These are phyloP conservation scores for Niveomyces coronatus DNA, from an alignment of 2,329 filamentous ascomycete genomes.

Conservation along the genomic window DNA sequence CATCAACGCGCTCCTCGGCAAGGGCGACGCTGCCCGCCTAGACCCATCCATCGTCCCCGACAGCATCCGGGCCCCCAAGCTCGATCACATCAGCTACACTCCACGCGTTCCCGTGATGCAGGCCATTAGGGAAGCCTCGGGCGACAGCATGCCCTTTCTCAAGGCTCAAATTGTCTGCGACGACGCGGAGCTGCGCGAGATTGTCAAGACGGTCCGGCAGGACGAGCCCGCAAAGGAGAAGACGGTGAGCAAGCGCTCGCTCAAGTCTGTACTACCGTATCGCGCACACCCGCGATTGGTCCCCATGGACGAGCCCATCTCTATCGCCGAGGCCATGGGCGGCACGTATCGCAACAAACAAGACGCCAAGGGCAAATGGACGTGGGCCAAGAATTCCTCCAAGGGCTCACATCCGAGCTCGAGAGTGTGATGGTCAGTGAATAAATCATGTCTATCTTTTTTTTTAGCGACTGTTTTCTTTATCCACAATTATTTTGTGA, in stretches of 20 bases:
- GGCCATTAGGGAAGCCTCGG: constrained; percentile 41
- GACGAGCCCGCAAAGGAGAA: constrained; percentile 17
- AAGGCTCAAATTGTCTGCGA: constrained; percentile 72
- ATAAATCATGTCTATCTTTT: background rate
- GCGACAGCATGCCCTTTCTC: constrained; percentile 52
- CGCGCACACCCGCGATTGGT: constrained; percentile 22
- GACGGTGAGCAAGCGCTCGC: constrained; percentile 15
- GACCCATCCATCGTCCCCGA: constrained; percentile 54
- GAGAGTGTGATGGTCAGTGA: constrained; percentile 14
- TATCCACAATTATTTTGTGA: background rate
- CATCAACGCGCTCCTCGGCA: constrained; percentile 66
- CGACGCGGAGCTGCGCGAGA: constrained; percentile 62
- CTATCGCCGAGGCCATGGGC: constrained; percentile 24
- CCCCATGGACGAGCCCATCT: constrained; percentile 26
- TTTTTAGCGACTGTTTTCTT: background rate
- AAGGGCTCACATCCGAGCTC: constrained; percentile 18
- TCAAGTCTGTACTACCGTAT: constrained; percentile 27
- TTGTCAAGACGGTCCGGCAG: constrained; percentile 52
- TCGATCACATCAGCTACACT: constrained; percentile 56
- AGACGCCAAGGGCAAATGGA: constrained; percentile 17
- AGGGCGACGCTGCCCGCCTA: constrained; percentile 57
- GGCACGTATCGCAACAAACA: constrained; percentile 14
- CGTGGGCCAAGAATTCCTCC: constrained; percentile 15
- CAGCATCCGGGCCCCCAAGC: constrained; percentile 38
- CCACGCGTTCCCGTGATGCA: constrained; percentile 74